Evolutionary conservation across 768 basidiomycete species (phyloP).

Genomic region (Coprinopsis cinerea): DNA sequence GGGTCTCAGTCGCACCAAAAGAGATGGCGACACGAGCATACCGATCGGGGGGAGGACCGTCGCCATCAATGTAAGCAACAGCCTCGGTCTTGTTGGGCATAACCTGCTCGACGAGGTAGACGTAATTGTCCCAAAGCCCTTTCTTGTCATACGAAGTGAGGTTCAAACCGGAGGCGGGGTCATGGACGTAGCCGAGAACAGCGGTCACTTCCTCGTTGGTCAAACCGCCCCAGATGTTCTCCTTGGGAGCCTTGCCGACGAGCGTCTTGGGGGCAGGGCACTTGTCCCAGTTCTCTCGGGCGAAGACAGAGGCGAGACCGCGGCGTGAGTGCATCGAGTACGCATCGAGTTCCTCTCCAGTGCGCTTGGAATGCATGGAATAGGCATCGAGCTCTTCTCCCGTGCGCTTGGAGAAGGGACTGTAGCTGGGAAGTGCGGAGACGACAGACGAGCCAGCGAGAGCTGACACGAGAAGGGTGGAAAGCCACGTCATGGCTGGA

Average conservation of each 20-base stretch:
- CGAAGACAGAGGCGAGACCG: background rate
- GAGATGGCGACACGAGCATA: constrained; percentile 6
- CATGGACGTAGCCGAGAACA: constrained; percentile 1
- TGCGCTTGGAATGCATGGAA: background rate
- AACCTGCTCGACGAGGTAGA: constrained; percentile 5
- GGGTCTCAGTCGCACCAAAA: background rate
- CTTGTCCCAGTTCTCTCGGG: background rate
- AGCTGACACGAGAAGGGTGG: background rate
- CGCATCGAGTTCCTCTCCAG: background rate
- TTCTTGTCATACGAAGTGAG: constrained; percentile 2
- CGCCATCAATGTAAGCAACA: background rate
- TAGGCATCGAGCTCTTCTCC: background rate
- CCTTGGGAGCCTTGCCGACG: constrained; percentile 2
- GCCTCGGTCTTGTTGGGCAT: constrained; percentile 7
- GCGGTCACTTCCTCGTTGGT: constrained; percentile 1
- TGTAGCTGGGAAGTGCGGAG: background rate
- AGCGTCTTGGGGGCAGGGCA: background rate
- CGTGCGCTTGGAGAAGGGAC: background rate
- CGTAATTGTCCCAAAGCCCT: constrained; percentile 4
- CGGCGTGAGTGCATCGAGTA: background rate
- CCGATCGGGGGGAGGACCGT: background rate
- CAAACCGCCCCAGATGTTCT: constrained; percentile 4
- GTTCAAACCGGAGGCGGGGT: constrained; percentile 1
- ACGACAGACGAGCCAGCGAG: background rate
- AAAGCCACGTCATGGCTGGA: background rate